Evolutionary conservation across 371 early-diverging fungal genomes (phyloP), one percentile per base, ranked within the genome.

Genomic region (Mortierella sp.): DNA sequence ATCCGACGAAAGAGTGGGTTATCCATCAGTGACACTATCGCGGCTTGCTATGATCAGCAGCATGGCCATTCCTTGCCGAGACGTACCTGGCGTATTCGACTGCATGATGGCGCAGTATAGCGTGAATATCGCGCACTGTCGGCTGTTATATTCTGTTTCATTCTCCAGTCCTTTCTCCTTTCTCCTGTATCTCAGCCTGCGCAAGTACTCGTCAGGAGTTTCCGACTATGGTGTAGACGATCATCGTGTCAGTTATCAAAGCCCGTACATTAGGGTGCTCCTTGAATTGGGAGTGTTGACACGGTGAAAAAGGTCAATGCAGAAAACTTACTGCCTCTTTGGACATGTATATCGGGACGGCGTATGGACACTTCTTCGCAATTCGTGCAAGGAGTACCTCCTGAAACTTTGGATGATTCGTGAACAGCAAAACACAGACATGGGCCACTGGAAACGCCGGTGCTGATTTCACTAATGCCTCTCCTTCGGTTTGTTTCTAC

Each of bases 71-170:
- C 34, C 34, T 34, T 34, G 34, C 34, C 7, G 7, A 34, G 34
- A 34, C 24, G 40, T 80, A 81, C 72, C 53, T 43, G 76, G 65
- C 3, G 87, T 83, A 16, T 57, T 71, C 1, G 90, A 91, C 65
- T 94, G 94, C 41, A 90, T 74, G 14, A 95, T 80, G 0, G 93
- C 95, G 7, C 88, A 92, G 67, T 86, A 94, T 17, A 96, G 79
- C 28, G 91, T 85, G 19, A 94, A 58, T 60, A 90, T 88, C 1
- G 92, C 92, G 17, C 83, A 76, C 83, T 95, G 94, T 12, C 91
- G 82, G 54, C 88, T 87, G 8, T 77, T 66, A 59, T 94, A 93
- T 57, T 89, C 80, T 0, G 83, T 80, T 29, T 89, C 90, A 0
- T 77, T 68, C 62, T 95, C 93, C 47, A 82, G 86, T 14, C 66